Base-by-base conservation (phyloP, 192 early-diverging fungal genomes). In the Coemansia sp. region DNA sequence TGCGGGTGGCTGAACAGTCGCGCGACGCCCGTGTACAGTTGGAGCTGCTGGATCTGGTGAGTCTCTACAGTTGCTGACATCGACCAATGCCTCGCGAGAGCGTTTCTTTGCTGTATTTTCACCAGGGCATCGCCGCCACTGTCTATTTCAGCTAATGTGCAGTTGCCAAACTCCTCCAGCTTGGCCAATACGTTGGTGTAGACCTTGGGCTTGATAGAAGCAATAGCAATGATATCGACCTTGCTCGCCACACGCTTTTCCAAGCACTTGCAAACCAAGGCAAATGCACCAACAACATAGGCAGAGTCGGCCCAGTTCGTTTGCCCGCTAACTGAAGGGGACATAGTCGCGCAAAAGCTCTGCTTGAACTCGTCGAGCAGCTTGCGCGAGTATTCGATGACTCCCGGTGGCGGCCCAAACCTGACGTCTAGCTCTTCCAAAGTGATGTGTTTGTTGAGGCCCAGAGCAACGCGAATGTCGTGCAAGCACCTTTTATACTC, bases 401-500 rank as follows among this genome's bases (percentile, higher is more conserved):
- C 41, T 0, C 66, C 72, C 1, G 48, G 64, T 8, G 75, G 75
- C 12, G 75, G 75, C 0, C 72, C 70, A 20, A 77, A 66, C 72
- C 73, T 65, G 7, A 83, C 80, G 35, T 76, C 69, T 1, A 83
- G 62, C 41, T 83, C 75, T 36, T 83, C 75, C 11, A 83, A 26
- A 0, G 74, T 83, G 18, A 77, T 60, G 56, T 74, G 61, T 43
- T 74, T 73, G 65, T 63, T 68, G n/a, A 83, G 65, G 0, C 75
- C 75, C 21, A 83, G 69, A 6, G 67, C 63, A 5, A 62, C 57
- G 12, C 80, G 80, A 5, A 62, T 68, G 34, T 73, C 72, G 13
- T 70, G 65, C 0, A 67, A 36, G 25, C 71, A 77, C 26, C 42
- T 23, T 25, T 57, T 68, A 45, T 77, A 83, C 12, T 57, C 48